phyloP scores from a whole-genome alignment of 306 rosid species.

The Hylodesmum podocarpum region DNA sequence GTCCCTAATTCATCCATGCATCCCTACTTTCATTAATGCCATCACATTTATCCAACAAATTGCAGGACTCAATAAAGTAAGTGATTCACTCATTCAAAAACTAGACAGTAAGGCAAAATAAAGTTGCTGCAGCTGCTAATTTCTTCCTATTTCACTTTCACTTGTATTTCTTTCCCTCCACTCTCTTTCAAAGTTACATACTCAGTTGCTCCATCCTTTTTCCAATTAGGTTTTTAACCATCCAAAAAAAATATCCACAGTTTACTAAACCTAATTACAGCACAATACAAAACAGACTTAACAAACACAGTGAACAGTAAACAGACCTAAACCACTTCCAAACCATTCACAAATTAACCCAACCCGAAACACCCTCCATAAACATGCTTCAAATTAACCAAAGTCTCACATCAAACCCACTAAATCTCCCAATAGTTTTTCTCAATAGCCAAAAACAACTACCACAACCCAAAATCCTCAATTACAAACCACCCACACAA shows the following conservation, averaged over 20 bases:
- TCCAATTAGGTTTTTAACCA: not conserved
- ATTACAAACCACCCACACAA: not conserved
- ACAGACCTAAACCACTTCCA: not conserved
- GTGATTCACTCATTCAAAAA: not conserved
- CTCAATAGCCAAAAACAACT: slow-evolving; percentile 3
- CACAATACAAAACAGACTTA: not conserved
- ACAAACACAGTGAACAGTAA: not conserved
- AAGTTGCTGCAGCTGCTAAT: not conserved
- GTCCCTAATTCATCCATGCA: slow-evolving; percentile 12
- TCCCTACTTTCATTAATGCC: not conserved
- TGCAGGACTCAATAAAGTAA: not conserved
- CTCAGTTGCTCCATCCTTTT: not conserved
- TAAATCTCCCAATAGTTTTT: slow-evolving; percentile 20
- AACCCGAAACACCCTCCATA: slow-evolving; percentile 12
- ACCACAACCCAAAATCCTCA: slow-evolving; percentile 20
- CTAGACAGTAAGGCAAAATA: not conserved
- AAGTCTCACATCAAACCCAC: not conserved
- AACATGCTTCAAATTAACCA: slow-evolving; percentile 21
- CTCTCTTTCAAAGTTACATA: not conserved
- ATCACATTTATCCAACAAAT: not conserved
- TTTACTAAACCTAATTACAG: slow-evolving; percentile 18
- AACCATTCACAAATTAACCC: slow-evolving; percentile 19
- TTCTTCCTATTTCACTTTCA: not conserved
- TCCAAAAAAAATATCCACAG: not conserved
- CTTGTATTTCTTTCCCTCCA: not conserved